Conservation (phyloP, 2,329 filamentous ascomycete genomes). For the Calonectria montana region DNA sequence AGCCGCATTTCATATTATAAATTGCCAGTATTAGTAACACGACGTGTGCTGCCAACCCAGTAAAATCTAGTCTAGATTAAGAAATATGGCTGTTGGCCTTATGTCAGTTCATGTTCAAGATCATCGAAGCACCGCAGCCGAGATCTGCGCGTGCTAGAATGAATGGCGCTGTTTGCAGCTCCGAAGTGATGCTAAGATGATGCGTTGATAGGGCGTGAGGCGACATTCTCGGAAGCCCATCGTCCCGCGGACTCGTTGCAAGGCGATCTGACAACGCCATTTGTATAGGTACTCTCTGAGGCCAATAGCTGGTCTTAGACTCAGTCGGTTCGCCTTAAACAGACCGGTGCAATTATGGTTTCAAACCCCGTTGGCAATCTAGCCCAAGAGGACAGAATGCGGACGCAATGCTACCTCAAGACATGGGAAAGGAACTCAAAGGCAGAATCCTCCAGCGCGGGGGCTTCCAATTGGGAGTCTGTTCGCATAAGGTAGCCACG, state of each 20-base stretch:
- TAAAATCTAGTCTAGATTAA: neutral
- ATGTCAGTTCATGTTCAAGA: neutral
- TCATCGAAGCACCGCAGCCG: neutral
- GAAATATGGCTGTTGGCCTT: neutral
- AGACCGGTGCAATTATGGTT: no score
- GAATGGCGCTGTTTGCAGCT: neutral
- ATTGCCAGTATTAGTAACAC: neutral
- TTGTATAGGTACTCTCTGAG: neutral
- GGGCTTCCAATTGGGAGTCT: slow-evolving; percentile 46
- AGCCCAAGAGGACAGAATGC: neutral
- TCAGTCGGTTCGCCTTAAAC: no score
- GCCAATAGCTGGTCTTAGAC: neutral
- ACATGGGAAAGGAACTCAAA: slow-evolving; percentile 38
- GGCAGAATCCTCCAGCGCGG: slow-evolving; percentile 53
- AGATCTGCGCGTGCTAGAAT: slow-evolving; percentile 8
- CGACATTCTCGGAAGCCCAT: neutral
- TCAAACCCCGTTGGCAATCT: neutral
- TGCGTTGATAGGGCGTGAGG: neutral
- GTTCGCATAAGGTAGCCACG: slow-evolving; percentile 45
- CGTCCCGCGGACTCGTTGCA: neutral
- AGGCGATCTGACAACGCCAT: neutral
- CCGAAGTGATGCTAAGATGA: neutral
- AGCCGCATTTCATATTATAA: neutral
- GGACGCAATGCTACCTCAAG: slow-evolving; percentile 2
- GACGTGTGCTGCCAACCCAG: neutral